phyloP scores from a whole-genome alignment of 768 basidiomycete genomes.

The Hirschioporus abietinus region DNA sequence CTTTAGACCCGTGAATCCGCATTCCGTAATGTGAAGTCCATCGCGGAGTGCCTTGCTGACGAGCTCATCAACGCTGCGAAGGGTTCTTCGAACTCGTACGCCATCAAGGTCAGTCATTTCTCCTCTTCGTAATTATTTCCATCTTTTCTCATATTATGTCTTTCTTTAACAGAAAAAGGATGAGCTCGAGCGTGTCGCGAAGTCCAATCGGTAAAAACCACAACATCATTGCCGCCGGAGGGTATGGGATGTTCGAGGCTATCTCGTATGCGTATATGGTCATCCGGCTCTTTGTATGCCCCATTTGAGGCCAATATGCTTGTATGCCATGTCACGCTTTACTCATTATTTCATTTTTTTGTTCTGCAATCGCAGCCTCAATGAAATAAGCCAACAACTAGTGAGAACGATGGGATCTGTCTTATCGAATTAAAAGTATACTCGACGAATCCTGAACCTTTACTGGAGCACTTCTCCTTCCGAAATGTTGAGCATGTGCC shows the following conservation, averaged over 20 bases:
- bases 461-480: too few relatives aligned
- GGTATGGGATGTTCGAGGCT: not conserved
- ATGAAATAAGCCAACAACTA: not conserved
- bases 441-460: too few relatives aligned
- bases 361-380: not conserved
- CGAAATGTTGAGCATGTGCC: too few relatives aligned
- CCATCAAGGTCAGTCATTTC: slow-evolving; percentile 78
- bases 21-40: slow-evolving; percentile 99
- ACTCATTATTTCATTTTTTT: not conserved
- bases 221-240: not conserved
- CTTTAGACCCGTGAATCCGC: slow-evolving; percentile 94
- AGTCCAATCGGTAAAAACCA: slow-evolving; percentile 92
- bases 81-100: slow-evolving; percentile 99
- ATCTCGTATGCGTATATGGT: not conserved
- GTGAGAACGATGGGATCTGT: not conserved
- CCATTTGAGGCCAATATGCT: not conserved
- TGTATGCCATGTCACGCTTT: not conserved
- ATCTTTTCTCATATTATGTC: not conserved
- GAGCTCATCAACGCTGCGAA: slow-evolving; percentile 99
- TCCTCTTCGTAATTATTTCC: not conserved
- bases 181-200: slow-evolving; percentile 99
- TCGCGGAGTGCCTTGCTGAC: slow-evolving; percentile 98
- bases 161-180: slow-evolving; percentile 78
- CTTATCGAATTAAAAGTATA: too few relatives aligned
- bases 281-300: not conserved